Conservation (phyloP, 2,329 filamentous ascomycete genomes). For the Tolypocladium capitatum region DNA sequence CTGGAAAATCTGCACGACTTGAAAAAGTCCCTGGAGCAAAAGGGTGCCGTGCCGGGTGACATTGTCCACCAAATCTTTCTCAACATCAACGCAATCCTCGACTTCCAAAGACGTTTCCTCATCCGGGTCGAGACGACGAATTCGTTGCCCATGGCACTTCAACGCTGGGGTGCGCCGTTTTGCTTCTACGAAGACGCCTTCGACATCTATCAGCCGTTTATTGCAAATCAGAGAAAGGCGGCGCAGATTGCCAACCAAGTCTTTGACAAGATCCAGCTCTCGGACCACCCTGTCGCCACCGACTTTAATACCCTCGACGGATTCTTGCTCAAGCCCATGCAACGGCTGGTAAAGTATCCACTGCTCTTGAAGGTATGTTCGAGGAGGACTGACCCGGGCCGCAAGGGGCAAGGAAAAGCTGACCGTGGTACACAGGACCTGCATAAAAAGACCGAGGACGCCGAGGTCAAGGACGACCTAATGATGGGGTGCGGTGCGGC, state of each 20-base stretch:
- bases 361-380: constrained; percentile 63
- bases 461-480: constrained; percentile 58
- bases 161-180: constrained; percentile 95
- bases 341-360: constrained; percentile 88
- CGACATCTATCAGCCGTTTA: constrained; percentile 90
- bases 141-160: constrained; percentile 58
- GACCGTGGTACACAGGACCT: constrained; percentile 47
- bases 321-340: constrained; percentile 93
- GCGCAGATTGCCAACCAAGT: constrained; percentile 71
- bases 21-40: constrained; percentile 81
- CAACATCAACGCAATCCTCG: constrained; percentile 86
- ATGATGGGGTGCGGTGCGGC: constrained; percentile 66
- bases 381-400: constrained; percentile 5
- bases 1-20: constrained; percentile 85
- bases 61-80: constrained; percentile 89
- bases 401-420: not conserved
- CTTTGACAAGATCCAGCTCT: constrained; percentile 73
- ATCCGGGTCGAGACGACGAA: constrained; percentile 96
- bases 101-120: constrained; percentile 88
- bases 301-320: constrained; percentile 81
- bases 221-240: constrained; percentile 88
- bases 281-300: constrained; percentile 67
- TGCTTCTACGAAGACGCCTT: constrained; percentile 75
- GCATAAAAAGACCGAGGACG: constrained; percentile 69
- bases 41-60: constrained; percentile 77